A percentile compares a stretch with the other conserved stretches of the same genome.
These are phyloP conservation scores for Eucalyptus viminalis DNA, from an alignment of 345 rosid species.

Conservation along the genomic window DNA sequence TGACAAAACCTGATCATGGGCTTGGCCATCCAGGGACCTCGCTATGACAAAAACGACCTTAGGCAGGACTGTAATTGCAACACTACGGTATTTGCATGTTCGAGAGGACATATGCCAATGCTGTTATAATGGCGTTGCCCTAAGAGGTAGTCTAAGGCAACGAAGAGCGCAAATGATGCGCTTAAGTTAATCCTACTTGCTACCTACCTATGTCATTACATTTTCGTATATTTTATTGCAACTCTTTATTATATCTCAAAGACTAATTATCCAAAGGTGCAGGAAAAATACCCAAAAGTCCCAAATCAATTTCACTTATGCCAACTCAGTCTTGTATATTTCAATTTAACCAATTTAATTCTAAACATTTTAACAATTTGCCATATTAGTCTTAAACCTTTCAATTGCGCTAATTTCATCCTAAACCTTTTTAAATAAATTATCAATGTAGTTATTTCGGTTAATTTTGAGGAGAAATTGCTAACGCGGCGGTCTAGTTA, in stretches of 20 bases:
- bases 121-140: background rate
- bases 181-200: background rate
- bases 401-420: background rate
- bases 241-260: background rate
- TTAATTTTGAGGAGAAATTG: accelerated
- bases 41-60: background rate
- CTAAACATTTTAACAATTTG: too few species aligned
- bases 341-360: too few species aligned
- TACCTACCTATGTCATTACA: background rate
- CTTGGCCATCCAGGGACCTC: background rate
- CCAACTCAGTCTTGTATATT: accelerated
- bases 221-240: background rate
- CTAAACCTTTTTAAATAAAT: background rate
- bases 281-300: accelerated
- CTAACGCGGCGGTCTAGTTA: accelerated
- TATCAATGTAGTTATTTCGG: accelerated
- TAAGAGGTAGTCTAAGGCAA: background rate
- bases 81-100: background rate
- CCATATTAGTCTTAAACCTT: background rate
- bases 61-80: background rate
- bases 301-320: background rate
- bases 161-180: background rate
- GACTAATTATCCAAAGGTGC: background rate
- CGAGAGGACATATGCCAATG: background rate
- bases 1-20: background rate